These are phyloP conservation scores for Citrus cavaleriei DNA, from an alignment of 345 rosid genomes.

Conservation along the genomic window DNA sequence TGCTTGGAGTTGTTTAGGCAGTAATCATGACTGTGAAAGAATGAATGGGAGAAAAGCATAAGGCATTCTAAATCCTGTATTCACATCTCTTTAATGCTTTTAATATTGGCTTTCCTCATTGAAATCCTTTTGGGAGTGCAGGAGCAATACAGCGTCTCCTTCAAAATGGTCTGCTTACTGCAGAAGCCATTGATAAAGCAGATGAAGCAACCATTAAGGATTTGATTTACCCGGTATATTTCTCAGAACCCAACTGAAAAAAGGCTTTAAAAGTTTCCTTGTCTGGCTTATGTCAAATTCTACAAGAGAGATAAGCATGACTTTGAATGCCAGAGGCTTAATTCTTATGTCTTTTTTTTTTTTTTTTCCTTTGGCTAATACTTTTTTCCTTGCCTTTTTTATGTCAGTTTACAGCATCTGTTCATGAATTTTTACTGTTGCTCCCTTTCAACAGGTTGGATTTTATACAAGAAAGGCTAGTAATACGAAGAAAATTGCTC, in stretches of 20 bases:
- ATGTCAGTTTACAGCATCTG: not conserved
- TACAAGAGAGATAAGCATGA: not conserved
- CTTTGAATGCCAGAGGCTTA: not conserved
- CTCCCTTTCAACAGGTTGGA: slow-evolving; percentile 58
- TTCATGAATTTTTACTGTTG: not conserved
- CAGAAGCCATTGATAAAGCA: slow-evolving; percentile 75
- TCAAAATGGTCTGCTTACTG: slow-evolving; percentile 67
- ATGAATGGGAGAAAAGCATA: not conserved
- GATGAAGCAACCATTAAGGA: slow-evolving; percentile 73
- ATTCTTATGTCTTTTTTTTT: not conserved
- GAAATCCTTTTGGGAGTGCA: slow-evolving; percentile 25
- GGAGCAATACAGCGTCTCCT: slow-evolving; percentile 84
- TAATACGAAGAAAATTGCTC: slow-evolving; percentile 90
- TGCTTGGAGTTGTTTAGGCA: not conserved
- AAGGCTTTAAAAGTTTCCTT: slow-evolving; percentile 1
- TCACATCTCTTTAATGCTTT: not conserved
- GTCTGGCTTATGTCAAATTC: not conserved
- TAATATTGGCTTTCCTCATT: not conserved
- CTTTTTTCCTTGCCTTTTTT: not conserved
- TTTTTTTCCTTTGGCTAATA: not conserved
- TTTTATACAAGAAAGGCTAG: slow-evolving; percentile 86
- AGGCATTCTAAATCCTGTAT: not conserved
- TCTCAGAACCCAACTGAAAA: slow-evolving; percentile 1
- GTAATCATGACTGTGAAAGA: not conserved
- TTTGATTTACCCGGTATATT: slow-evolving; percentile 78